Base-by-base conservation (phyloP, 495 filamentous ascomycete genomes). In the Hypoxylon subgilvum region DNA sequence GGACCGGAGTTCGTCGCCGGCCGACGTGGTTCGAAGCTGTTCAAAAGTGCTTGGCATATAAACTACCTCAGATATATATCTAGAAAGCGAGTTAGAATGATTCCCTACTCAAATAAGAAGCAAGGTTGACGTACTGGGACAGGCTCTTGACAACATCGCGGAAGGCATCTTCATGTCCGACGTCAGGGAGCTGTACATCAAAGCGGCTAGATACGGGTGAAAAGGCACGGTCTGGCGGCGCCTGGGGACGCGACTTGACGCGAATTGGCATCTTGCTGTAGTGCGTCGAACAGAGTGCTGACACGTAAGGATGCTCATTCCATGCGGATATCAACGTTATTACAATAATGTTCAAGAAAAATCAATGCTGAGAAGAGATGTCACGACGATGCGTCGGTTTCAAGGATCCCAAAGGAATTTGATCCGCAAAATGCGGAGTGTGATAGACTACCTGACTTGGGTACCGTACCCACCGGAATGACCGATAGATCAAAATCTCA, bases 41-140 rank as follows among this genome's bases (percentile, higher is more conserved):
- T 94, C 91, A 65, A 92, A 94, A 19, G 86, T 89, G 66, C 84
- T 82, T 8, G 88, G 84, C 28, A 84, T 76, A 25, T 83, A 77
- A 23, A 95, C 80, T 2, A 84, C 82, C 22, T 84, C 80, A 38
- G 80, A 73, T 32, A 93, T 78, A 69, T 84, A 91, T 57, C 87
- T 70, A 36, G 5, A 32, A 8, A 40, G 17, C 5, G 21, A 2
- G 48, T 61, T 23, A 64, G 57, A 66, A 55, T 45, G 17, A 56
- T 27, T 36, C 1, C 7, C 12, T 30, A 52, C 7, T 6, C 1
- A 38, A 4, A 44, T 43, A 18, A 2, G 21, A 23, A 28, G 25
- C 4, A 19, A 32, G 48, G 4, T 23, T 6, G 28, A 41, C 77
- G 64, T 74, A 90, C 86, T 79, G 72, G 14, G 86, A 86, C 12